phyloP scores from a whole-genome alignment of 768 basidiomycete species.

The Termitomyces sp. region DNA sequence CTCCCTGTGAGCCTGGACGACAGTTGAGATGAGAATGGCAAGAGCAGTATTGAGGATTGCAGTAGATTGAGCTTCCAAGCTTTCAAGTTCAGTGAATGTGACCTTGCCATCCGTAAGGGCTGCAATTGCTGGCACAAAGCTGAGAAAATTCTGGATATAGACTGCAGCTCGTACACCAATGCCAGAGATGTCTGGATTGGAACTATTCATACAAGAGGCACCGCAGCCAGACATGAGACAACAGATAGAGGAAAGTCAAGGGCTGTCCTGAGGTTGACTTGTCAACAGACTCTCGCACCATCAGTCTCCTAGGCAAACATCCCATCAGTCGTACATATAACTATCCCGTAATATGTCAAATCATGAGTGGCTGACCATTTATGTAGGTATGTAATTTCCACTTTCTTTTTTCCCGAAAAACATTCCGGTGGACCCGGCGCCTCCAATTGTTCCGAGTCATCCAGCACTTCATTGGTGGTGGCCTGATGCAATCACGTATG shows the following conservation, averaged over 20 bases:
- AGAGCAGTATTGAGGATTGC: slow-evolving; percentile 11
- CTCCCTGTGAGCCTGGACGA: slow-evolving; percentile 19
- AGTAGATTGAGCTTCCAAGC: slow-evolving; percentile 6
- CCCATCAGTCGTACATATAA: too few relatives aligned
- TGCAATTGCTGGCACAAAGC: slow-evolving; percentile 19
- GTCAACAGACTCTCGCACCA: too few relatives aligned
- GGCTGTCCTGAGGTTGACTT: not conserved
- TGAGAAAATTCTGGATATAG: slow-evolving; percentile 24
- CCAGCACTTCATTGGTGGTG: too few relatives aligned
- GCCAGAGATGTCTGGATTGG: not conserved
- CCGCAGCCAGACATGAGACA: not conserved
- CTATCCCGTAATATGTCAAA: too few relatives aligned
- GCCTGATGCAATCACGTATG: too few relatives aligned
- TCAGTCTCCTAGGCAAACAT: too few relatives aligned
- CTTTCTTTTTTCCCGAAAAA: too few relatives aligned
- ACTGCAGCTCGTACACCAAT: slow-evolving; percentile 10
- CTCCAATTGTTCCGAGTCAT: too few relatives aligned
- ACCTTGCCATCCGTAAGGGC: slow-evolving; percentile 20
- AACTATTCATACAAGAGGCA: not conserved
- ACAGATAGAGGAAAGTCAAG: too few relatives aligned
- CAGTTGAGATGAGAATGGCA: slow-evolving; percentile 23
- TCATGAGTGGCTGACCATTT: too few relatives aligned
- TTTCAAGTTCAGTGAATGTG: slow-evolving; percentile 17
- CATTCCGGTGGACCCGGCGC: too few relatives aligned
- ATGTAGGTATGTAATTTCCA: too few relatives aligned